Conservation (phyloP, 139 green algal species). For the Mychonastes homosphaera region DNA sequence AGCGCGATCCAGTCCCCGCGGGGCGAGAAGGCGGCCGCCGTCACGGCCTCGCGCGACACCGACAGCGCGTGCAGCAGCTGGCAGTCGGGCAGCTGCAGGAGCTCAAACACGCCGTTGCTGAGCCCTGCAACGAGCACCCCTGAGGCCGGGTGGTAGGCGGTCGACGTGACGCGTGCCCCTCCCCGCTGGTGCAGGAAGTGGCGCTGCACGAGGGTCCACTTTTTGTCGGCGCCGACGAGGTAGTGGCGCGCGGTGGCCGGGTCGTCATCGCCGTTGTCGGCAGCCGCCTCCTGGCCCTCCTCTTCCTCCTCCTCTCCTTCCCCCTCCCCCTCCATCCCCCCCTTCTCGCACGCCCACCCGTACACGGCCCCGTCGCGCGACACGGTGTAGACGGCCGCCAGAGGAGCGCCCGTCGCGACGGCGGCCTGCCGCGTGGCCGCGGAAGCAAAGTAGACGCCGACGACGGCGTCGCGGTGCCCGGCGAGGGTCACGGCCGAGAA, state of each 20-base stretch:
- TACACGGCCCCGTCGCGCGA: constrained; percentile 78
- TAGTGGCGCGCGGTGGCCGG: too few relatives aligned
- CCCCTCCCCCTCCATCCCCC: background rate
- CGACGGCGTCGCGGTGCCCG: constrained; percentile 68
- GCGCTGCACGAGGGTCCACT: constrained; percentile 60
- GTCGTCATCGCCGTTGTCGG: constrained; percentile 3
- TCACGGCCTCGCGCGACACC: constrained; percentile 45
- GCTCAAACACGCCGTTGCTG: constrained; percentile 77
- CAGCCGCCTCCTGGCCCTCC: constrained; percentile 7
- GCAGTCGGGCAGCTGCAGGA: constrained; percentile 82
- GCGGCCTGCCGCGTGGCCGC: constrained; percentile 8
- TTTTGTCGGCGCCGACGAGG: too few relatives aligned
- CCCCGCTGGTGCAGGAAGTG: constrained; percentile 54
- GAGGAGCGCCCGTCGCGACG: constrained; percentile 5
- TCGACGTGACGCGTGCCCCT: constrained; percentile 13
- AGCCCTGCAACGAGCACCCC: constrained; percentile 29
- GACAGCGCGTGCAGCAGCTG: constrained; percentile 35
- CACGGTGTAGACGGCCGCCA: constrained; percentile 57
- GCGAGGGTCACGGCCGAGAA: constrained; percentile 66
- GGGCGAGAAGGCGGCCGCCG: constrained; percentile 60
- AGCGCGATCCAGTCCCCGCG: constrained; percentile 81
- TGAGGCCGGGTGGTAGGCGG: constrained; percentile 9
- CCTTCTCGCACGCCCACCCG: constrained; percentile 37
- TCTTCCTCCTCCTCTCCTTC: background rate
- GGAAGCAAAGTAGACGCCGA: constrained; percentile 65